Base-by-base conservation (phyloP, 768 basidiomycete genomes). In the Xerocomus brunneocitrinus region DNA sequence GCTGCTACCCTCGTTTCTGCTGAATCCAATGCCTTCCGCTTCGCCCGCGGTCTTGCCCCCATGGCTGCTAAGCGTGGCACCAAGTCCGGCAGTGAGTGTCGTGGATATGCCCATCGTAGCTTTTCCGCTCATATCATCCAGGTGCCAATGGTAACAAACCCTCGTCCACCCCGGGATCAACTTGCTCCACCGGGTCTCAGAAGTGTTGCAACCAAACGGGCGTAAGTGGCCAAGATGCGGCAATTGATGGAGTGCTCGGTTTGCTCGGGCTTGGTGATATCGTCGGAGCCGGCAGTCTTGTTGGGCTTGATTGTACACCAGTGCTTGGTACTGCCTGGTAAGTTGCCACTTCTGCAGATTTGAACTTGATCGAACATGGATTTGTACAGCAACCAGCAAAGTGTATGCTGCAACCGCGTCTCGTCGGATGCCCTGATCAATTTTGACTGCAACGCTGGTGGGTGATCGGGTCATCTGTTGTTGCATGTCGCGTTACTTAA, bases 11-110 rank as follows among this genome's bases (percentile, higher is more conserved):
- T 65, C 8, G 73, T 71, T 56, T 73, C 71, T n/a, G 69, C 71
- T 12, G 76, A 78, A 49, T 77, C 79, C 45, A 84, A 84, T 49
- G 82, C 75, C 0, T 55, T 74, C 12, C 79, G 83, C 35, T 55
- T 84, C 41, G 77, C 79, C 50, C 79, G 79, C 19, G 81, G 83
- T 10, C 66, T 84, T 4, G 63, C 72, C 28, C 82, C 80, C 16
- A 63, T 72, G 1, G 67, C 82, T n/a, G 43, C 8, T 24, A 65
- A 55, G 44, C 69, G 67, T 24, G 71, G 56, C 1, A 71, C 74
- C 1, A 68, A 67, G 12, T 63, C 68, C 8, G 56, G 25, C 7
- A 49, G 77, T 78, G 50, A 46, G 71, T 70, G 5, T 46, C 4
- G 14, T 53, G 0, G 14, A 27, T 30, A 1, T 3, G 3, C 12